Conservation (phyloP, 108 stramenopile species). For the Epithemia pelagica region DNA sequence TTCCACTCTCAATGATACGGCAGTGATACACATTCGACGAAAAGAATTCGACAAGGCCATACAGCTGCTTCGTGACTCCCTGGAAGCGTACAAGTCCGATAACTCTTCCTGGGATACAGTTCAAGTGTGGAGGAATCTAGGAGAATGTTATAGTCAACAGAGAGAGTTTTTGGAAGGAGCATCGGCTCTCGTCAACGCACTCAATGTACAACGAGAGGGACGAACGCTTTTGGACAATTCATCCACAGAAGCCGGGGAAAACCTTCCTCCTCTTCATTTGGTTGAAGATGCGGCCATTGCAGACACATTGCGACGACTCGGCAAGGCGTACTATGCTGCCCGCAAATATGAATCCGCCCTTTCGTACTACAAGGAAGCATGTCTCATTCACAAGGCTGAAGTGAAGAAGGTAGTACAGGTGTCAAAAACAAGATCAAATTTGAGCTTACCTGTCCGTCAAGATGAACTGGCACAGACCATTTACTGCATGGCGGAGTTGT, state of each 20-base stretch:
- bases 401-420: conserved; percentile 1
- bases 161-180: conserved; percentile 14
- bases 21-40: conserved; percentile 24
- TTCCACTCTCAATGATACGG: conserved; percentile 24
- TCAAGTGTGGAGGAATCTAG: conserved; percentile 32
- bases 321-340: conserved; percentile 16
- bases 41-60: conserved; percentile 20
- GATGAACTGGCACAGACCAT: conserved; percentile 32
- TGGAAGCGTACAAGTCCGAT: conserved; percentile 13
- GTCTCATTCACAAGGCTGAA: conserved; percentile 14
- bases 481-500: conserved; percentile 26
- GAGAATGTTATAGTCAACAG: conserved; percentile 15
- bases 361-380: conserved; percentile 23
- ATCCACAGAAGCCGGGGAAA: not conserved
- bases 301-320: conserved; percentile 18
- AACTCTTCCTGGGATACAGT: conserved; percentile 7
- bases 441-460: conserved; percentile 17
- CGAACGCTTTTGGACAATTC: conserved; percentile 10
- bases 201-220: conserved; percentile 22
- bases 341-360: conserved; percentile 16
- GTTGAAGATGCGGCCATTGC: conserved; percentile 20
- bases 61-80: conserved; percentile 19
- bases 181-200: conserved; percentile 12
- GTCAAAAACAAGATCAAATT: conserved; percentile 3
- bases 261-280: not conserved